Conservation (phyloP, 345 rosid species). For the Populus tremula region DNA sequence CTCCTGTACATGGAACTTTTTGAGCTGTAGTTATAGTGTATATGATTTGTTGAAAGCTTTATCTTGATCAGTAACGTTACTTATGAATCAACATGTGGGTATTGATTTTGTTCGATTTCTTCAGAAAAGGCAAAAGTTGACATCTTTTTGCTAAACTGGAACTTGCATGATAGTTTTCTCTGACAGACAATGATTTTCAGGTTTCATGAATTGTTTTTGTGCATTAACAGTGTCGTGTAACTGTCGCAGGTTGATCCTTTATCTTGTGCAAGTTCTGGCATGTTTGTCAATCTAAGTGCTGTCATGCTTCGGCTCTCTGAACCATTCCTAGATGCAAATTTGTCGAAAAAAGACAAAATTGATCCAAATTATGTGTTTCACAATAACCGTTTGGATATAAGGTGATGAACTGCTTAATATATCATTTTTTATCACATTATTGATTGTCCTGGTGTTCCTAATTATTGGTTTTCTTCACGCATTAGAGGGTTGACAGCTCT, state of each 20-base stretch:
- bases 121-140: background rate
- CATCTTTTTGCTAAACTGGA: constrained; percentile 1
- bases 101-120: background rate
- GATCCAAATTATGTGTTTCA: constrained; percentile 77
- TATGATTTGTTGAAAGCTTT: background rate
- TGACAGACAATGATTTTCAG: background rate
- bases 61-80: background rate
- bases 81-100: background rate
- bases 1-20: constrained; percentile 1
- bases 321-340: constrained; percentile 80
- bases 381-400: constrained; percentile 68
- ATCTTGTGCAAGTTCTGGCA: constrained; percentile 95
- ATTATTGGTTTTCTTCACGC: constrained; percentile 18
- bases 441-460: constrained; percentile 12
- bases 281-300: constrained; percentile 96
- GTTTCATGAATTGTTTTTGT: background rate
- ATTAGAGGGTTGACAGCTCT: constrained; percentile 81
- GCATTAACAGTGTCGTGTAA: constrained; percentile 4
- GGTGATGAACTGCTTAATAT: constrained; percentile 42
- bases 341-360: constrained; percentile 79
- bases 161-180: background rate
- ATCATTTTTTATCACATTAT: constrained; percentile 1
- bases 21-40: background rate
- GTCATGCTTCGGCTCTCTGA: constrained; percentile 91
- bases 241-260: constrained; percentile 79